Percentiles rank a stretch among this genome's conserved stretches.
These are phyloP conservation scores for Dimargaris verticillata DNA, from an alignment of 192 early-diverging fungal genomes.

Conservation along the genomic window DNA sequence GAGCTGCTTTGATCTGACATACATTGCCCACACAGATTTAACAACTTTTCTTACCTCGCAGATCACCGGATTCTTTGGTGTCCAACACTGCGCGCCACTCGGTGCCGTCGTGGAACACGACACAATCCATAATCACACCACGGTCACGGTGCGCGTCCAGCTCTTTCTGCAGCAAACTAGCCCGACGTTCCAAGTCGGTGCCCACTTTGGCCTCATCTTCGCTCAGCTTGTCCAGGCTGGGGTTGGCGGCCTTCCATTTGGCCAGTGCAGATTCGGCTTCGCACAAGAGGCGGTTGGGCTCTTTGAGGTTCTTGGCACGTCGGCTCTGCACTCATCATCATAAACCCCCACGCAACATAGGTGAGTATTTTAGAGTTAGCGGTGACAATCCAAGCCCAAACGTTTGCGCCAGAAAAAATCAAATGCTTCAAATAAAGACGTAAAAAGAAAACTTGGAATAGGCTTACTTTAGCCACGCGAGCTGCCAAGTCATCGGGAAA, in stretches of 20 bases:
- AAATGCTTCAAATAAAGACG: too few species aligned
- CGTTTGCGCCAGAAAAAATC: too few species aligned
- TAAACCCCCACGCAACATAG: too few species aligned
- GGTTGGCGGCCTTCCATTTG: conserved; percentile 2
- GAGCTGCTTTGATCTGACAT: too few species aligned
- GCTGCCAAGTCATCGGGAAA: conserved; percentile 32
- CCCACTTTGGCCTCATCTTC: conserved; percentile 26
- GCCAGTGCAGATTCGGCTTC: conserved; percentile 15
- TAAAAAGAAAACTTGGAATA: too few species aligned
- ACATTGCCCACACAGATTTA: too few species aligned
- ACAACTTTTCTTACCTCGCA: conserved; percentile 21
- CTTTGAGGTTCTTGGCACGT: not conserved
- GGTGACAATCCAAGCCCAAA: too few species aligned
- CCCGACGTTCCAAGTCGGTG: conserved; percentile 43
- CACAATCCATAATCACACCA: conserved; percentile 62
- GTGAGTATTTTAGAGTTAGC: too few species aligned
- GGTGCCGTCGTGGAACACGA: conserved; percentile 75
- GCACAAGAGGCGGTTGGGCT: conserved; percentile 18
- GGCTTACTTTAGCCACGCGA: not conserved
- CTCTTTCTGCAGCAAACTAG: conserved; percentile 43
- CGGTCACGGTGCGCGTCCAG: conserved; percentile 52
- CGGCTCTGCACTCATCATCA: not conserved
- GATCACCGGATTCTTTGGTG: conserved; percentile 57
- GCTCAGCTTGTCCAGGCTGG: conserved; percentile 17
- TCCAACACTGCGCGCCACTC: conserved; percentile 79